phyloP scores from a whole-genome alignment of 2,329 filamentous ascomycete species.

The Coleophoma crateriformis region DNA sequence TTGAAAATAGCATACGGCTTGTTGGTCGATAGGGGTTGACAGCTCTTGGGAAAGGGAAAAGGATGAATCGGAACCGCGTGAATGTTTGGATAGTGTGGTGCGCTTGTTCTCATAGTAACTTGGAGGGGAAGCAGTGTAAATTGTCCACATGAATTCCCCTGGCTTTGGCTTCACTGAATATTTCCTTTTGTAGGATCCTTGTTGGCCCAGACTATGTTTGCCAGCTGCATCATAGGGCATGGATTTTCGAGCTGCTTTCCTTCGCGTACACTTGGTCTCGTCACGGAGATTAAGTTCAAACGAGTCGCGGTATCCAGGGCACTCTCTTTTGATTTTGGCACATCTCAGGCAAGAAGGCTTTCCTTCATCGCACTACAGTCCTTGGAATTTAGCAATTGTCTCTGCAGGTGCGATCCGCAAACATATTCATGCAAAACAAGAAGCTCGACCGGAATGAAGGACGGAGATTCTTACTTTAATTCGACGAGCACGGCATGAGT shows the following conservation, averaged over 20 bases:
- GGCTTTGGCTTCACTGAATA: no score
- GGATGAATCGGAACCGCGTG: not conserved
- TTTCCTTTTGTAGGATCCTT: no score
- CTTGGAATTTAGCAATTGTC: no score
- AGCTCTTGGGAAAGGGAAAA: conserved; percentile 30
- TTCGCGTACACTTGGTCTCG: conserved; percentile 60
- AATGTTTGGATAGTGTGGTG: conserved; percentile 45
- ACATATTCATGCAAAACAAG: conserved; percentile 22
- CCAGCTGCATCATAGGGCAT: conserved; percentile 14
- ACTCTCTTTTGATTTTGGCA: conserved; percentile 54
- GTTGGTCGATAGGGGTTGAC: conserved; percentile 43
- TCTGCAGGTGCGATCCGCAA: no score
- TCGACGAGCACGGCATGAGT: conserved; percentile 64
- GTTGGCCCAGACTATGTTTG: no score
- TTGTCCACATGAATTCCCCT: no score
- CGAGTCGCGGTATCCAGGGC: conserved; percentile 57
- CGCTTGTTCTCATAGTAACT: conserved; percentile 21
- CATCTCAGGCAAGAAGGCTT: conserved; percentile 61
- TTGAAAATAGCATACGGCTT: conserved; percentile 52
- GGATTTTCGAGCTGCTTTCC: conserved; percentile 52
- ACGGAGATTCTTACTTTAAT: conserved; percentile 50
- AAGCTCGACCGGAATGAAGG: not conserved
- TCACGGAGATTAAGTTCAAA: conserved; percentile 63
- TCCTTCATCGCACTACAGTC: conserved; percentile 52
- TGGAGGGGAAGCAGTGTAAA: no score